A percentile compares a stretch with the other conserved stretches of the same genome.
phyloP scores from a whole-genome alignment of 306 rosid genomes.

The Medicago lupulina region DNA sequence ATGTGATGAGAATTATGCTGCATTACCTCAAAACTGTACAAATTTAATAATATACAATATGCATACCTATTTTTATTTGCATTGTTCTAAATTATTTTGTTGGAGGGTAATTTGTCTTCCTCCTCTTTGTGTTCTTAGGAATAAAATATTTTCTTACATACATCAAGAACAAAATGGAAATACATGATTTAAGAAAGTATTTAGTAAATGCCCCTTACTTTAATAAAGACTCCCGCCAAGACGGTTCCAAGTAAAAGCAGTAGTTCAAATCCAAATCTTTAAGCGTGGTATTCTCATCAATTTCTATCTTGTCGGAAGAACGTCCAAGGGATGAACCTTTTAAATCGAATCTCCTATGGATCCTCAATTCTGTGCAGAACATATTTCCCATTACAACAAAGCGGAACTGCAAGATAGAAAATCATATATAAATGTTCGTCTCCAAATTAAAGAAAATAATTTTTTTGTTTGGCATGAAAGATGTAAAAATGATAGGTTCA shows the following conservation, averaged over 20 bases:
- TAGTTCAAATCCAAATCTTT: constrained; percentile 95
- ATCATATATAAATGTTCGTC: constrained; percentile 39
- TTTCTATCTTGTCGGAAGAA: constrained; percentile 95
- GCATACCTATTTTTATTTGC: constrained; percentile 9
- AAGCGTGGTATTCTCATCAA: constrained; percentile 93
- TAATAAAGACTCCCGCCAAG: constrained; percentile 86
- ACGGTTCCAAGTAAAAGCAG: constrained; percentile 90
- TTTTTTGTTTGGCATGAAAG: constrained; percentile 35
- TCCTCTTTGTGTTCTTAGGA: constrained; percentile 29
- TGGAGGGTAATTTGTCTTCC: not conserved
- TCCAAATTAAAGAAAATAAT: constrained; percentile 38
- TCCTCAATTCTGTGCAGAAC: constrained; percentile 98
- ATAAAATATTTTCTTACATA: constrained; percentile 3
- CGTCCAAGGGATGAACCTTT: constrained; percentile 99
- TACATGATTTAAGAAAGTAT: not conserved
- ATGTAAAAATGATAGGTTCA: constrained; percentile 25
- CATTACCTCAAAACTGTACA: too few relatives aligned
- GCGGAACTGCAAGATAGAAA: constrained; percentile 77
- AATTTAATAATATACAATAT: not conserved
- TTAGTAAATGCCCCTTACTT: constrained; percentile 60
- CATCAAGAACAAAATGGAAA: constrained; percentile 23
- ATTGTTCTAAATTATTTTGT: constrained; percentile 18
- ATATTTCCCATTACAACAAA: constrained; percentile 99
- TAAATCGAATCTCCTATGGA: constrained; percentile 91
- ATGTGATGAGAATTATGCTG: too few relatives aligned